Percentiles rank a stretch among this genome's conserved stretches.
These are phyloP conservation scores for Hirsutella thompsonii DNA, from an alignment of 2,329 filamentous ascomycete genomes.

Conservation along the genomic window DNA sequence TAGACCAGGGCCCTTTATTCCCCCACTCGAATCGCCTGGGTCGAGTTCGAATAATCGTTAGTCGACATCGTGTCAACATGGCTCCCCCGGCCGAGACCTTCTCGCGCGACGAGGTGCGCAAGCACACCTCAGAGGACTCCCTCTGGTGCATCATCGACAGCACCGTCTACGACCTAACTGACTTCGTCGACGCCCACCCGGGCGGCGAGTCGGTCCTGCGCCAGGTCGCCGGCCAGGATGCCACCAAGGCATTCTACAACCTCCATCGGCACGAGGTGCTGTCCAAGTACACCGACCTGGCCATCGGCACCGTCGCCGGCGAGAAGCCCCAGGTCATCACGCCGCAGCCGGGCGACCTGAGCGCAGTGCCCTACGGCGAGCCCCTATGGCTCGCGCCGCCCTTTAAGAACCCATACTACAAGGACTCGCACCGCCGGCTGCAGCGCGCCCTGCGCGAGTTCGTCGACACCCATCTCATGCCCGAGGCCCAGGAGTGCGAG, in stretches of 20 bases:
- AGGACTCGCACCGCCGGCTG: slow-evolving; percentile 56
- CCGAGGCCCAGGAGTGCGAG: slow-evolving; percentile 68
- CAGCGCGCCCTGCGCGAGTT: slow-evolving; percentile 62
- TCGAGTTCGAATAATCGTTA: too few relatives aligned
- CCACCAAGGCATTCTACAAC: slow-evolving; percentile 79
- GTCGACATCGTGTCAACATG: too few relatives aligned
- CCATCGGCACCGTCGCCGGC: slow-evolving; percentile 61
- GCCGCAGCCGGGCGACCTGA: slow-evolving; percentile 57
- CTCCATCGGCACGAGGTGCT: slow-evolving; percentile 86
- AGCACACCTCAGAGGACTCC: slow-evolving; percentile 63
- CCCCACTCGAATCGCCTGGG: background rate
- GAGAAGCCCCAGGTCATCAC: slow-evolving; percentile 65
- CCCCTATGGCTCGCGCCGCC: slow-evolving; percentile 68
- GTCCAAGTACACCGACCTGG: slow-evolving; percentile 61
- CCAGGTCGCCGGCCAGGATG: slow-evolving; percentile 71
- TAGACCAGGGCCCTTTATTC: too few relatives aligned
- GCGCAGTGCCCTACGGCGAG: slow-evolving; percentile 70
- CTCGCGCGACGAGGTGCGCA: slow-evolving; percentile 54
- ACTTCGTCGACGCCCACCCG: slow-evolving; percentile 77
- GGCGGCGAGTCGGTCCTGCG: slow-evolving; percentile 68
- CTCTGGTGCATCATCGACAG: slow-evolving; percentile 79
- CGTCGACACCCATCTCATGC: slow-evolving; percentile 55
- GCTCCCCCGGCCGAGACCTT: slow-evolving; percentile 33
- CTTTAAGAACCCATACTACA: slow-evolving; percentile 73
- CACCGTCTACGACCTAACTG: slow-evolving; percentile 74